Base-by-base conservation (phyloP, 768 basidiomycete species). In the Austroboletus festivus region DNA sequence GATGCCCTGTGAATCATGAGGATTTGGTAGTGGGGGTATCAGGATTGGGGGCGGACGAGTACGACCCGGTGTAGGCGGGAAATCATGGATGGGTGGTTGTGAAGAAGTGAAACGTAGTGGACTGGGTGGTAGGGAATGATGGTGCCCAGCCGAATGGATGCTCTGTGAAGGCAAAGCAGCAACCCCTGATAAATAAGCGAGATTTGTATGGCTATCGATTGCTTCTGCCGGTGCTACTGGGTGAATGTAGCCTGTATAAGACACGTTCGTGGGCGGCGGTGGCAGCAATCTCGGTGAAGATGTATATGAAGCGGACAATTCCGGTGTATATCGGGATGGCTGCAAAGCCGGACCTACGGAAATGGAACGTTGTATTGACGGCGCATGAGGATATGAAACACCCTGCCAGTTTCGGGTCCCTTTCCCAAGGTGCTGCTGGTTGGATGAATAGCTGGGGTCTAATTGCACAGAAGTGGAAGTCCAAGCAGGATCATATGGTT, bases 101-200 rank as follows among this genome's bases (percentile, higher is more conserved):
- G 73, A 68, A 33, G 75, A 37, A 58, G n/a, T n/a, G n/a, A 76
- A 79, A 21, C 78, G 72, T 55, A 81, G 82, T 11, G 82, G 77
- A 41, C 67, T 73, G 6, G 76, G 86, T 21, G 86, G 89, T 20
- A 79, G 78, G 0, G 83, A 82, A 21, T 79, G 78, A 51, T 79
- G 68, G 13, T 84, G 73, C 21, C 80, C 80, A 13, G 78, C 74
- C 37, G 74, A 62, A 42, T 77, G 77, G 10, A 87, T 67, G 52
- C 85, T 83, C 39, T 77, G 77, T 21, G 84, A 67, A 37, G 83
- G 73, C 12, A 13, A 73, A 18, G 83, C 78, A 16, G 76, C 76
- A 48, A 78, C 75, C 34, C 83, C 85, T 58, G 82, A 82, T 30
- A 81, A 80, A 56, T 79, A 79, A 65, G 81, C 74, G 4, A 73